A percentile compares a stretch with the other conserved stretches of the same genome.
Conservation (phyloP, 108 stramenopile species). For the Cyclostephanos tholiformis region DNA sequence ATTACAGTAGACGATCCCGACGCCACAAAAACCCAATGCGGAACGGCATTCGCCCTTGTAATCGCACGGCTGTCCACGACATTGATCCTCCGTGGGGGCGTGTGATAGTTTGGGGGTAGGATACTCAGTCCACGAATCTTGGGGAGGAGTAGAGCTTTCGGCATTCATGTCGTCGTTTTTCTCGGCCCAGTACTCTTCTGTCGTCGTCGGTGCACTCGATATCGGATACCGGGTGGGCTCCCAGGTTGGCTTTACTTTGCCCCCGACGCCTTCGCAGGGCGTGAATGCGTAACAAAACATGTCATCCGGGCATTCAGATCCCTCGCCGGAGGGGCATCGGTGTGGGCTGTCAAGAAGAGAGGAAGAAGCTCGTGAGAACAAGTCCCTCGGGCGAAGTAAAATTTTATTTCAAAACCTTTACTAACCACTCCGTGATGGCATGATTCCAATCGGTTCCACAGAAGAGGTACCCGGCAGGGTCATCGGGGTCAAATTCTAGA, state of each 20-base stretch:
- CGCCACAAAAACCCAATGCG: constrained; percentile 22
- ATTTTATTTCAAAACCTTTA: no score
- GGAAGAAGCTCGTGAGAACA: no score
- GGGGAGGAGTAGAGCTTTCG: background rate
- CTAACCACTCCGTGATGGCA: constrained; percentile 48
- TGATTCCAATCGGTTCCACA: constrained; percentile 49
- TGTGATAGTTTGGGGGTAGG: constrained; percentile 22
- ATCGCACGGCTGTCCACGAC: constrained; percentile 29
- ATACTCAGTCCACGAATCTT: constrained; percentile 8
- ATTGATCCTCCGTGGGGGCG: constrained; percentile 34
- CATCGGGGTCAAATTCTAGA: constrained; percentile 11
- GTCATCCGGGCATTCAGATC: constrained; percentile 29
- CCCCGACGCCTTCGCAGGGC: constrained; percentile 23
- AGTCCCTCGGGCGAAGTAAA: no score
- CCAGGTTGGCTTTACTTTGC: constrained; percentile 45
- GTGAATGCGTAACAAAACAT: constrained; percentile 50
- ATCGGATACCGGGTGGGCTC: constrained; percentile 39
- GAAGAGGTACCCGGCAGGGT: constrained; percentile 27
- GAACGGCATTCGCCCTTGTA: constrained; percentile 42
- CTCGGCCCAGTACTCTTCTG: constrained; percentile 19
- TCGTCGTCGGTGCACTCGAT: constrained; percentile 26
- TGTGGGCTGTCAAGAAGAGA: no score
- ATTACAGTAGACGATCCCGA: constrained; percentile 29
- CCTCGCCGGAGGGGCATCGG: constrained; percentile 44
- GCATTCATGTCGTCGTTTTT: constrained; percentile 14